Conservation (phyloP, 345 rosid species). For the Gossypium longicalyx region DNA sequence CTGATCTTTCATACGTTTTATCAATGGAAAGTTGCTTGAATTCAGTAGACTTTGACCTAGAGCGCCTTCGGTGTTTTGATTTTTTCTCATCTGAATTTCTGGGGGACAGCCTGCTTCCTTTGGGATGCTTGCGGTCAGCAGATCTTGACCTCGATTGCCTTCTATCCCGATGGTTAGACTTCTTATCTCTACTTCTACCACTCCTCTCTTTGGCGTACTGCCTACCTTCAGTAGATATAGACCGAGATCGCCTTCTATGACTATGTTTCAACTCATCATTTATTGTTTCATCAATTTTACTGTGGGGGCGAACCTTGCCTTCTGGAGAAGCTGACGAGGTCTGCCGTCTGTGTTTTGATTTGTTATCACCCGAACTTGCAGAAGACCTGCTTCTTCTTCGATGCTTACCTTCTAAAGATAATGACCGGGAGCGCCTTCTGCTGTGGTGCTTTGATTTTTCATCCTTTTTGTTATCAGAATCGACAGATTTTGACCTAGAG, state of each 20-base stretch:
- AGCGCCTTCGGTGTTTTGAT: constrained; percentile 44
- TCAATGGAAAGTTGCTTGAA: constrained; percentile 38
- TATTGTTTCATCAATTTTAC: constrained; percentile 28
- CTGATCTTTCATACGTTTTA: constrained; percentile 41
- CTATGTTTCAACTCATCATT: constrained; percentile 39
- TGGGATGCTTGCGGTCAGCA: constrained; percentile 43
- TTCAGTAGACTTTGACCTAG: constrained; percentile 57
- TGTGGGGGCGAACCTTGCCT: constrained; percentile 15
- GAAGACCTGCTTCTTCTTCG: constrained; percentile 35
- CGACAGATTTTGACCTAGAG: constrained; percentile 60
- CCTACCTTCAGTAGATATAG: constrained; percentile 59
- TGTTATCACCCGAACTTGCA: constrained; percentile 40
- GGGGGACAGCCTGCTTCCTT: constrained; percentile 46
- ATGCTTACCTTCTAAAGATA: constrained; percentile 42
- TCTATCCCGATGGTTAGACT: constrained; percentile 51
- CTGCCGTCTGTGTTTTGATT: constrained; percentile 36
- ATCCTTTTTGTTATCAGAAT: constrained; percentile 33
- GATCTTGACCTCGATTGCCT: constrained; percentile 64
- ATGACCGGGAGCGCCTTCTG: constrained; percentile 52
- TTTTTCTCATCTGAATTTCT: constrained; percentile 44
- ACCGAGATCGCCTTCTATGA: constrained; percentile 62
- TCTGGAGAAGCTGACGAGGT: constrained; percentile 31
- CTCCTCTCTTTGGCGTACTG: constrained; percentile 36
- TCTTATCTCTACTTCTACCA: constrained; percentile 42
- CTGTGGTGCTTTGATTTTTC: constrained; percentile 34